Evolutionary conservation across 2,329 filamentous ascomycete genomes (phyloP), one percentile per base, ranked within the genome.

Genomic region (Neofusicoccum laricinum): DNA sequence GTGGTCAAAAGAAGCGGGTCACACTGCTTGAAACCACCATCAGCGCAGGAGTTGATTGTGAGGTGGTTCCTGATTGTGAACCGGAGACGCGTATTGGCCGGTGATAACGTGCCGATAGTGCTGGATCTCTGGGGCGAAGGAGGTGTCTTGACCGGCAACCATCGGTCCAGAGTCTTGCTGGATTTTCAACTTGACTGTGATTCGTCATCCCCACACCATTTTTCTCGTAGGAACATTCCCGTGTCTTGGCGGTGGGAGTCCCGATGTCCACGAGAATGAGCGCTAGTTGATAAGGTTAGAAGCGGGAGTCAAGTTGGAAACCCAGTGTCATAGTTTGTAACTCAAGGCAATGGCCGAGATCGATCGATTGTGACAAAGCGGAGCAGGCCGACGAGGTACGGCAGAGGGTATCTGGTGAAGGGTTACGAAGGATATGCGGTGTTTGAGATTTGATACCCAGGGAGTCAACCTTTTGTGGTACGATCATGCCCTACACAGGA

Each of bases 231-330:
- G 51, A 58, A 34, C 62, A 58, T 64, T 49, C 51, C 50, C 62
- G 19, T 43, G 32, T 38, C 62, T 64, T 64, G 62, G 62, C 41
- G 21, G 40, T 57, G 43, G 36, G 15, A 48, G 51, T 49, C 49
- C 32, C 25, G 62, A 58, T 38, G 43, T 30, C 19, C 25, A 14
- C 43, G 51, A 48, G 51, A 64, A 64, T 64, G 62, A 40, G 43
- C 62, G 51, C 62, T 64, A 64, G 51, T 58, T 40, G 43, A 50
- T 58, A 64, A 49, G 32, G 14, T 49, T 32, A 38, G 41, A 38
- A 21, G 17, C 12, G 30, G 32, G 21, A 45, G 40, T 25, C n/a
- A 11, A 43, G 38, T 36, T 15, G 7, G 15, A 45, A 11, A 19
- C 46, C 32, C 25, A 25, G 51, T 41, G 30, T 36, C 55, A 59